Base-by-base conservation (phyloP, 2,329 filamentous ascomycete genomes). In the Beauveria scarabaeidicola region DNA sequence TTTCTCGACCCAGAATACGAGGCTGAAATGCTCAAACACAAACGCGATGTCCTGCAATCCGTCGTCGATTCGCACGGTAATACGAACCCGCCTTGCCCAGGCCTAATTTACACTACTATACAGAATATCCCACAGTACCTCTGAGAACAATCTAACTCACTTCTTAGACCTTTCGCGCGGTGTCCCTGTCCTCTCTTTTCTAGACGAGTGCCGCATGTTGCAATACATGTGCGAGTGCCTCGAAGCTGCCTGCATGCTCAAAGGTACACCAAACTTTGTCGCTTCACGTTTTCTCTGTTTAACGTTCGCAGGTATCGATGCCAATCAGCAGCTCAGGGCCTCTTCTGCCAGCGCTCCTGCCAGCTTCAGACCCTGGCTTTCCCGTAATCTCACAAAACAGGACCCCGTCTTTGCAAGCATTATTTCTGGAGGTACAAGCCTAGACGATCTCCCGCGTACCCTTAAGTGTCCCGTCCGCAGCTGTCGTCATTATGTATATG, bases 401-500 rank as follows among this genome's bases (percentile, higher is more conserved):
- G 58, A 60, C 44, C 58, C 51, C 10, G 58, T 60, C 23, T 60
- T 60, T 43, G 36, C 58, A 23, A 54, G 43, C 29, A 54, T 54
- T 19, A 55, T 44, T 32, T 27, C 52, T 17, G 52, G 51, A 25
- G 32, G 19, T 10, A 41, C 50, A 36, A 60, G 23, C 5, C 36
- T 54, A 8, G 44, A 50, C 19, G 51, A 60, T 13, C 40, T 50
- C 19, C 52, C 52, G n/a, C 51, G 58, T 2, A 55, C 78, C 11
- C 78, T 78, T 68, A 84, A 81, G 68, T 85, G 82, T 68, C 78
- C 74, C 69, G 73, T 83, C 62, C 78, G 83, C 56, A 73, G 73
- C 59, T 85, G 82, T 65, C 70, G 81, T 61, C 77, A 81, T 67
- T 84, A 83, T 68, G 77, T 84, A 41, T 85, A 84, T 63, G 82